These are phyloP conservation scores for Aspergillus sclerotialis DNA, from an alignment of 2,329 filamentous ascomycete species.

Conservation along the genomic window DNA sequence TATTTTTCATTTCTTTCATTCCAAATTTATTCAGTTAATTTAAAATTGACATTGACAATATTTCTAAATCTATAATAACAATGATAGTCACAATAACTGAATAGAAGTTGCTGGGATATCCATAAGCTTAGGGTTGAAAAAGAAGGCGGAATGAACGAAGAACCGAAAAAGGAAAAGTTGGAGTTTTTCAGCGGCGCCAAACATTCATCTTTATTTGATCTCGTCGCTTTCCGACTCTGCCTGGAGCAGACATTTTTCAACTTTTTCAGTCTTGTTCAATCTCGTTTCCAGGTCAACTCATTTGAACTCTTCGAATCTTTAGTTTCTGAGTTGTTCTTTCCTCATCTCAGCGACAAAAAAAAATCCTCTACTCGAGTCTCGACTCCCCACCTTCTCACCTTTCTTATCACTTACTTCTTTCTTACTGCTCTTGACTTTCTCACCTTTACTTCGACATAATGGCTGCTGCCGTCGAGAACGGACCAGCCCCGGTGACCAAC, in stretches of 20 bases:
- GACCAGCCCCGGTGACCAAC: slow-evolving; percentile 36
- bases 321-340: slow-evolving; percentile 20
- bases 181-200: not conserved
- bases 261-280: slow-evolving; percentile 1
- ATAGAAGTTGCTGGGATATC: too few species aligned
- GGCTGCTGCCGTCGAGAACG: slow-evolving; percentile 32
- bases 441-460: slow-evolving; percentile 19
- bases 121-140: too few species aligned
- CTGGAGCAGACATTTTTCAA: slow-evolving; percentile 28
- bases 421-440: slow-evolving; percentile 8
- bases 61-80: too few species aligned
- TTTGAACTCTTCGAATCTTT: slow-evolving; percentile 7
- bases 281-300: slow-evolving; percentile 7
- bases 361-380: slow-evolving; percentile 15
- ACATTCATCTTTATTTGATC: not conserved
- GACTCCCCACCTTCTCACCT: slow-evolving; percentile 6
- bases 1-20: too few species aligned
- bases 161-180: slow-evolving; percentile 20
- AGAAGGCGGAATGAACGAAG: too few species aligned
- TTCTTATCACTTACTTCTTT: slow-evolving; percentile 3
- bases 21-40: too few species aligned
- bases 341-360: slow-evolving; percentile 11
- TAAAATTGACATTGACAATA: too few species aligned
- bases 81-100: too few species aligned
- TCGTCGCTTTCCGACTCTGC: slow-evolving; percentile 20